These are phyloP conservation scores for Lactarius vividus DNA, from an alignment of 768 basidiomycete species.

Conservation along the genomic window DNA sequence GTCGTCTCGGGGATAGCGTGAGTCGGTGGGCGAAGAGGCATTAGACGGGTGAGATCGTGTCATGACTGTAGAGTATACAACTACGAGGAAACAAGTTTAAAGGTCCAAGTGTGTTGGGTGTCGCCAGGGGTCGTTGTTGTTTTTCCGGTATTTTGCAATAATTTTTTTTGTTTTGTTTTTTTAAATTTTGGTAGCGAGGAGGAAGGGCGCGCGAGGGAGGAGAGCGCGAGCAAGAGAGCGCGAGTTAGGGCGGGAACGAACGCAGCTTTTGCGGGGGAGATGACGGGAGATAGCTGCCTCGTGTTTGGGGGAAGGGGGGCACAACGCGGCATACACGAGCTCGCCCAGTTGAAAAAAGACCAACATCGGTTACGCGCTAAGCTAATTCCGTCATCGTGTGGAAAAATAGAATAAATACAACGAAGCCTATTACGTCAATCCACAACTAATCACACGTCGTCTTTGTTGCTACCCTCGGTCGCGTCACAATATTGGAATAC, in stretches of 20 bases:
- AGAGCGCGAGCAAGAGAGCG: not conserved
- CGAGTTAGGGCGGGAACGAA: not conserved
- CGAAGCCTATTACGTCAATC: too few species aligned
- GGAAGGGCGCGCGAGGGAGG: not conserved
- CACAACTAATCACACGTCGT: too few species aligned
- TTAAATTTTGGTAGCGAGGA: conserved; percentile 2
- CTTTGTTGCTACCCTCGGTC: too few species aligned
- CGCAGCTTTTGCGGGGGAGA: not conserved
- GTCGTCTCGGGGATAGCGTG: not conserved
- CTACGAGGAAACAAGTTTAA: not conserved
- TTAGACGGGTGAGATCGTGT: conserved; percentile 20
- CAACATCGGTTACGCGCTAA: not conserved
- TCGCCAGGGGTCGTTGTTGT: not conserved
- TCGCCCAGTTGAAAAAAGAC: not conserved
- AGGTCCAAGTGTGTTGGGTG: not conserved
- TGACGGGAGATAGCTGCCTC: conserved; percentile 13
- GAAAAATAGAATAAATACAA: too few species aligned
- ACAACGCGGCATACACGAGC: conserved; percentile 6
- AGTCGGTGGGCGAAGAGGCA: conserved; percentile 8
- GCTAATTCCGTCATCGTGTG: not conserved
- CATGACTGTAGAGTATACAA: conserved; percentile 16
- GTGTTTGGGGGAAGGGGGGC: conserved; percentile 3
- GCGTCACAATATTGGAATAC: too few species aligned
- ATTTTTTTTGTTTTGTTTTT: not conserved
- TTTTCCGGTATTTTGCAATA: not conserved